Evolutionary conservation across 108 stramenopile genomes (phyloP), one percentile per base, ranked within the genome.

Genomic region (Seminavis robusta): DNA sequence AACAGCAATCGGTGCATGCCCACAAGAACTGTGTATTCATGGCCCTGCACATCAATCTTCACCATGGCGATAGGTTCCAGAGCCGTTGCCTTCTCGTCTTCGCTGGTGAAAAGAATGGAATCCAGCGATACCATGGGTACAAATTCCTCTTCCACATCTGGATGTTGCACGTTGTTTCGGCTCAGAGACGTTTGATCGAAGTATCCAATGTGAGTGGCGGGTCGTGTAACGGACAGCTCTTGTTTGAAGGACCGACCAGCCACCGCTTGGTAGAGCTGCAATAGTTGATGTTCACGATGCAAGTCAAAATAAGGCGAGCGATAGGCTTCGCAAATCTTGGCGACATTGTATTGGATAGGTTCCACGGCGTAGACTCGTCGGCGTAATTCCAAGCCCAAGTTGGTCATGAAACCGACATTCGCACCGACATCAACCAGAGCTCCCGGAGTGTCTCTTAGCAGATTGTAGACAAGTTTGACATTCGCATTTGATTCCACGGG

Each of bases 21-120:
- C n/a, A n/a, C n/a, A n/a, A 52, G 32, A 52, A 52, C 51, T 19
- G 51, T 33, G 34, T 29, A 29, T 32, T 52, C 51, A 32, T 29
- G 19, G 51, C 51, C 51, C 34, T 52, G 27, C 3, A 52, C 51
- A 52, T 52, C 51, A 29, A 52, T 25, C 34, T 52, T 52, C 16
- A 52, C n/a, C 32, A 52, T 17, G 2, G 25, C 30, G n/a, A 52
- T 15, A 3, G 51, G 51, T 8, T n/a, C n/a, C n/a, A n/a, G n/a
- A n/a, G n/a, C n/a, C n/a, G n/a, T n/a, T n/a, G n/a, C n/a, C n/a
- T n/a, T n/a, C n/a, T n/a, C n/a, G n/a, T n/a, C n/a, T n/a, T n/a
- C n/a, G n/a, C n/a, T n/a, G n/a, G n/a, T n/a, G n/a, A n/a, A n/a
- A n/a, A n/a, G 34, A 4, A 42, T 7, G 41, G 41, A 42, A 42